These are phyloP conservation scores for Fragaria ananassa DNA, from an alignment of 306 rosid species.

Conservation along the genomic window DNA sequence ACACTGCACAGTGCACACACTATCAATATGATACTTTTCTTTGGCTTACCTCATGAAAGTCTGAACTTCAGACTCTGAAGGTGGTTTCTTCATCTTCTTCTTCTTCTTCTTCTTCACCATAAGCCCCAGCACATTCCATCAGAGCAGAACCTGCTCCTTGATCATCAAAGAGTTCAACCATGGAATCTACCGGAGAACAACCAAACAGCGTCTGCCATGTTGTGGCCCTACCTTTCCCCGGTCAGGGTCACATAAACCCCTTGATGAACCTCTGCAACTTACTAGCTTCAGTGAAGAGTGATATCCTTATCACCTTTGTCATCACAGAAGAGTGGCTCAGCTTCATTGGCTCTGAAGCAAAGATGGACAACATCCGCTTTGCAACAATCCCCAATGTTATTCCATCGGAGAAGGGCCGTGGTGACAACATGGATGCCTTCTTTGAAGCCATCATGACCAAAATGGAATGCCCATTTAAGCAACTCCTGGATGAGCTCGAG, in stretches of 20 bases:
- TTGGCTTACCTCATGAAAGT: too few relatives aligned
- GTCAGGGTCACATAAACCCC: conserved; percentile 51
- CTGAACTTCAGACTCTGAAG: too few relatives aligned
- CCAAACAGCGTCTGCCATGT: conserved; percentile 16
- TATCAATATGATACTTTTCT: too few relatives aligned
- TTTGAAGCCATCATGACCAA: conserved; percentile 41
- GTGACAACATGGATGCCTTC: conserved; percentile 16
- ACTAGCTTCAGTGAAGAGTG: conserved; percentile 11
- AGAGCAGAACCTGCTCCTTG: too few relatives aligned
- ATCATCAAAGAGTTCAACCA: not conserved
- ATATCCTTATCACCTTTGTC: conserved; percentile 42
- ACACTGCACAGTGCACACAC: too few relatives aligned
- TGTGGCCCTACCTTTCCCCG: conserved; percentile 46
- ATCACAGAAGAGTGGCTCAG: conserved; percentile 43
- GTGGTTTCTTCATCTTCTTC: too few relatives aligned
- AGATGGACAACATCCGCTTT: conserved; percentile 27
- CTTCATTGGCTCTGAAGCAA: conserved; percentile 27
- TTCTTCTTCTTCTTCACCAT: too few relatives aligned
- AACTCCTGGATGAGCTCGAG: conserved; percentile 27
- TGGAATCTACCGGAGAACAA: not conserved
- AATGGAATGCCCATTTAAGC: conserved; percentile 45
- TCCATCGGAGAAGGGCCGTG: conserved; percentile 31
- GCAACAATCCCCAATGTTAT: conserved; percentile 36
- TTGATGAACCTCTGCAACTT: conserved; percentile 45
- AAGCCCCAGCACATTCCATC: not conserved